Evolutionary conservation across 2,329 filamentous ascomycete species (phyloP).

Genomic region (Monosporascus sp.): DNA sequence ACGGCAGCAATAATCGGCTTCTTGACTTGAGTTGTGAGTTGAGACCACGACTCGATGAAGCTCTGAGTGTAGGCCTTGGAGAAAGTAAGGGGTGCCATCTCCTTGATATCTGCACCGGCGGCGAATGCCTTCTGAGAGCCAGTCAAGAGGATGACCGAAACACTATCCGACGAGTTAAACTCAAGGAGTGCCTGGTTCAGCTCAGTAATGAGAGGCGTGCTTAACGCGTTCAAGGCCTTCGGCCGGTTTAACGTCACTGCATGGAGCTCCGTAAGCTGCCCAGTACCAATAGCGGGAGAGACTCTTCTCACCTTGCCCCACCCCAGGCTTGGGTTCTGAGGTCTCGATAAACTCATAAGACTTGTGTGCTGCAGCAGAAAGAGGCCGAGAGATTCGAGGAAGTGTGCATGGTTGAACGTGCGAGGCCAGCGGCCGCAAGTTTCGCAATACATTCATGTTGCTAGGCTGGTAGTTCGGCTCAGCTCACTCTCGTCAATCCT

Average conservation of each 20-base stretch:
- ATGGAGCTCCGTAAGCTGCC: slow-evolving; percentile 6
- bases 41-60: slow-evolving; percentile 94
- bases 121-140: slow-evolving; percentile 89
- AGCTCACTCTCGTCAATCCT: not conserved
- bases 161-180: slow-evolving; percentile 64
- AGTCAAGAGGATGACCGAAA: slow-evolving; percentile 77
- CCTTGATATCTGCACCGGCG: slow-evolving; percentile 96
- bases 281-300: not conserved
- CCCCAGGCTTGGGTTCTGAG: slow-evolving; percentile 79
- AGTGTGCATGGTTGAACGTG: slow-evolving; percentile 54
- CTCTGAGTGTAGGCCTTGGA: slow-evolving; percentile 79
- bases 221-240: slow-evolving; percentile 92
- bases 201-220: slow-evolving; percentile 83
- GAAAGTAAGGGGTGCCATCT: slow-evolving; percentile 93
- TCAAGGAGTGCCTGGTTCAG: slow-evolving; percentile 72
- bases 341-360: slow-evolving; percentile 79
- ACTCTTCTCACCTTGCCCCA: slow-evolving; percentile 66
- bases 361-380: slow-evolving; percentile 40
- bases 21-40: slow-evolving; percentile 76
- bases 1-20: slow-evolving; percentile 94
- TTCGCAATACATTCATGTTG: slow-evolving; percentile 51
- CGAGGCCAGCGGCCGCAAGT: slow-evolving; percentile 56
- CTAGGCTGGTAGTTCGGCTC: not conserved
- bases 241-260: slow-evolving; percentile 89
- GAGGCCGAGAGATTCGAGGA: slow-evolving; percentile 49